Base-by-base conservation (phyloP, 2,329 filamentous ascomycete species). In the Orbilia quercus region DNA sequence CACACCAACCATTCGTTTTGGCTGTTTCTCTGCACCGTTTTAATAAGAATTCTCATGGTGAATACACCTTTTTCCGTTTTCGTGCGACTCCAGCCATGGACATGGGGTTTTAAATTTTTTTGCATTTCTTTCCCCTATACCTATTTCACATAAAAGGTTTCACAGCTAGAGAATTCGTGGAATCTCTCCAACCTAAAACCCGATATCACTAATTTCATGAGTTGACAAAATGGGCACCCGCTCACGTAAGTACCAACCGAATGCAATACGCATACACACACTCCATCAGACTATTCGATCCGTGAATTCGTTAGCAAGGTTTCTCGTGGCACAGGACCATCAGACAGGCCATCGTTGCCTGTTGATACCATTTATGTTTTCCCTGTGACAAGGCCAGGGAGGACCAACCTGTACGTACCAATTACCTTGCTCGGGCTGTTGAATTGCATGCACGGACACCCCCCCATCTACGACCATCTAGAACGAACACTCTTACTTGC, bases 61-160 rank as follows among this genome's bases (percentile, higher is more conserved):
- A 38, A 36, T 23, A 31, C 55, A 34, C 25, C n/a, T 20, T 23
- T 54, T 59, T 72, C 51, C 59, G 59, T 54, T 65, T 72, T 64
- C 47, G 53, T 44, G 47, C 38, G 6, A 44, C 53, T 44, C 22
- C 3, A 42, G 7, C 34, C 23, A 14, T 23, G 1, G 18, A 40
- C 50, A 38, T 54, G 50, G 50, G 48, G 14, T 63, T 48, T 59
- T 22, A 14, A 23, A 7, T 42, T 53, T 16, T 31, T 31, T 9
- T 31, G n/a, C n/a, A 12, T 45, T 20, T 7, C n/a, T 54, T 54
- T 54, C 12, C 25, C 25, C 14, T 11, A 28, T 25, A 28, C 25
- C 38, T 59, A 14, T 38, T 38, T 16, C 1, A 44, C 14, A 16
- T 14, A 34, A 28, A 28, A 44, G n/a, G 11, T 28, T n/a, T n/a